These are phyloP conservation scores for Imleria badia DNA, from an alignment of 768 basidiomycete species.

Conservation along the genomic window DNA sequence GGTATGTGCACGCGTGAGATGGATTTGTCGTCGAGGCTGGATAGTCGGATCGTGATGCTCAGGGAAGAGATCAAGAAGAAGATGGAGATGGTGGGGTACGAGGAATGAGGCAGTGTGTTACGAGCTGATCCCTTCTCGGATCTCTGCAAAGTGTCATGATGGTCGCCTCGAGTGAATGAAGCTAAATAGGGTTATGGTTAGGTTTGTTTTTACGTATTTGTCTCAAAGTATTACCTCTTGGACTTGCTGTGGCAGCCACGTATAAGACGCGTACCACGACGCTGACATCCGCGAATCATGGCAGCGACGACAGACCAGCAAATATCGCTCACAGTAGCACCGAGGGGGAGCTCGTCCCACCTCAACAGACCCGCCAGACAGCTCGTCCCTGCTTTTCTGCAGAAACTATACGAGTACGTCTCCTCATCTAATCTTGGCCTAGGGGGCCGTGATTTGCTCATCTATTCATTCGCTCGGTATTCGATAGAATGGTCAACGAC, in stretches of 20 bases:
- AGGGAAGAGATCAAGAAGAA: constrained; percentile 68
- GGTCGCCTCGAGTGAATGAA: background rate
- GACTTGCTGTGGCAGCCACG: constrained; percentile 19
- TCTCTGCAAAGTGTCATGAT: no score
- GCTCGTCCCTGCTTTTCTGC: constrained; percentile 79
- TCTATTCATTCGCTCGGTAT: constrained; percentile 1
- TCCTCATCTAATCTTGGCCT: constrained; percentile 13
- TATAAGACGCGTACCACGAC: constrained; percentile 2
- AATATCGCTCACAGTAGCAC: constrained; percentile 52
- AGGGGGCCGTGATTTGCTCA: constrained; percentile 10
- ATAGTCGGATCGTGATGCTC: constrained; percentile 67
- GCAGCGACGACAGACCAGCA: constrained; percentile 55
- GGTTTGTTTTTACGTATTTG: constrained; percentile 17
- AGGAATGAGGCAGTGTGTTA: constrained; percentile 4
- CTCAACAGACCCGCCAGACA: constrained; percentile 48
- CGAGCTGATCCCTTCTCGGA: no score
- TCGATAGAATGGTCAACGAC: constrained; percentile 86
- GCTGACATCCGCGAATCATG: constrained; percentile 19
- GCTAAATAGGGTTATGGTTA: constrained; percentile 10
- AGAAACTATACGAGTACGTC: constrained; percentile 87
- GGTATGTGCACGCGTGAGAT: constrained; percentile 46
- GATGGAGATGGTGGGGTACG: constrained; percentile 44
- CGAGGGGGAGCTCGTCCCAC: constrained; percentile 38
- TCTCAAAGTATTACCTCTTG: background rate
- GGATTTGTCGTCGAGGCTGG: constrained; percentile 67